Base-by-base conservation (phyloP, 345 rosid species). In the Euphorbia pulcherrima region DNA sequence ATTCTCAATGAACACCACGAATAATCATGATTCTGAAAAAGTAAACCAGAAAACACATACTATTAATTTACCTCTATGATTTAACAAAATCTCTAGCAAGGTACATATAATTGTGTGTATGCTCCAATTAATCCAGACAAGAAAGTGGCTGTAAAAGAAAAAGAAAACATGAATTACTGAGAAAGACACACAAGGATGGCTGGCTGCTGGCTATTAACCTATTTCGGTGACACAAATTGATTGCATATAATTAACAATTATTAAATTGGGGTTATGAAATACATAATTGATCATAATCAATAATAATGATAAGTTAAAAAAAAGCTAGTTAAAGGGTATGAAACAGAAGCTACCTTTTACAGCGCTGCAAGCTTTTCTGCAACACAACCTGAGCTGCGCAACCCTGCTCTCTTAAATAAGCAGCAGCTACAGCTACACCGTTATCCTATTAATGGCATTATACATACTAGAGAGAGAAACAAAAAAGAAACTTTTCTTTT, bases 281-380 rank as follows among this genome's bases (percentile, higher is more conserved):
- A 37, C 52, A 58, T 37, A 37, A n/a, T n/a, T n/a, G n/a, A n/a
- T n/a, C n/a, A 39, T 39, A 39, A 39, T 39, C 10, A 47, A 41
- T n/a, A 30, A 21, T 41, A 46, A 53, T 26, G 62, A 65, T 59
- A 65, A 65, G 73, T 66, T 39, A 30, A 40, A 14, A 47, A 56
- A 52, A 41, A 41, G 14, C 47, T 41, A 47, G 39, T 62, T 26
- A 53, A 4, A 35, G 9, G 75, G 73, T 62, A 74, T 72, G 72
- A 80, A 79, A 78, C 77, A 83, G 80, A 72, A 66, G 54, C 75
- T 68, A 80, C 80, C 85, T 87, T 83, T 87, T 74, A 64, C 78
- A 69, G 72, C 66, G 75, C 80, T 68, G 80, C 68, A 77, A 72
- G 47, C 13, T 75, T 72, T 76, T 82, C 80, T 79, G 80, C 77